Evolutionary conservation across 2,329 filamentous ascomycete genomes (phyloP), one percentile per base, ranked within the genome.

Genomic region (Beauveria caledonica): DNA sequence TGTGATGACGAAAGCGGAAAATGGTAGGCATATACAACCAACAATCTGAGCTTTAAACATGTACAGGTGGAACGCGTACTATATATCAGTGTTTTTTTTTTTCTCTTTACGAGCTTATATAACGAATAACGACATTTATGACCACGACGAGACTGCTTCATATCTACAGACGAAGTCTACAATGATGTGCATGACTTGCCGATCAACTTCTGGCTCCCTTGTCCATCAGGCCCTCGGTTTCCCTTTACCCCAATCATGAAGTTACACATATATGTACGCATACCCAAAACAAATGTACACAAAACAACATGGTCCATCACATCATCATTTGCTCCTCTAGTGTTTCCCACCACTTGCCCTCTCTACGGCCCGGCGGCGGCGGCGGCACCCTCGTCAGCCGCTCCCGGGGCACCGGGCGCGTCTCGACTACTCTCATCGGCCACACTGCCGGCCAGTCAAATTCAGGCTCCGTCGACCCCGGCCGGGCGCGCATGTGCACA

Each of bases 301-400:
- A 42, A n/a, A 15, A 42, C 9, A 27, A 27, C 5, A 39, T 42
- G 3, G 40, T 17, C 17, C 17, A 19, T 49, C 33, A 74, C 46
- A 64, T 62, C 60, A 69, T 65, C 62, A 74, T 19, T 44, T 74
- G 69, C n/a, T 65, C 60, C 54, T 68, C 68, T 33, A 74, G 7
- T 13, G 44, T 64, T 11, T 62, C 48, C 69, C 72, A 73, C 71
- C 72, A 74, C 23, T 60, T 46, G 36, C 58, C 64, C 17, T 62
- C 62, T 19, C 58, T 63, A 5, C 13, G 3, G 19, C 6, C n/a
- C 45, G 52, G 23, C n/a, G 52, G 52, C 45, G 13, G 21, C 40
- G 57, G 57, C 13, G 59, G 59, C 23, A 49, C 40, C 49, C 23
- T 21, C 21, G 23, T 13, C 25, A 57, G 36, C 23, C 60, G 27